Percentiles rank a stretch among this genome's conserved stretches.
Conservation (phyloP, 1,139 yeast genomes). For the Spathaspora sp. region DNA sequence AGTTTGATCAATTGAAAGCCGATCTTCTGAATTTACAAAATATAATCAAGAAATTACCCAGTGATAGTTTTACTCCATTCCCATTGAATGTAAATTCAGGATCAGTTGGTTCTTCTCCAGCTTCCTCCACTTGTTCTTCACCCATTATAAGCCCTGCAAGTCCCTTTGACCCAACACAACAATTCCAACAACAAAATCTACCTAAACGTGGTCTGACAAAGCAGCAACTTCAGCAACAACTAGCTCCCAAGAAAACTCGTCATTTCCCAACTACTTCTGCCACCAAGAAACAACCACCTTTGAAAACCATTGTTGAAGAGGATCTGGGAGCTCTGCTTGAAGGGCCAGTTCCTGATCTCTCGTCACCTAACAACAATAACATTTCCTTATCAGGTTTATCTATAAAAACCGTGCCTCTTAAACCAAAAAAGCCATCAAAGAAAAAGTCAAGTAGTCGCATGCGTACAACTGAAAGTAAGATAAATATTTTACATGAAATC, state of each 20-base stretch:
- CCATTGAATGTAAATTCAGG: conserved; percentile 11
- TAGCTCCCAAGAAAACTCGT: conserved; percentile 7
- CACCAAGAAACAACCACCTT: conserved; percentile 6
- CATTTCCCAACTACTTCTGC: conserved; percentile 4
- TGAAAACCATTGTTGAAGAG: conserved; percentile 13
- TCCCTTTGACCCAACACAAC: neutral
- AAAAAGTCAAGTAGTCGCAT: neutral
- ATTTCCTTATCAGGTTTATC: neutral
- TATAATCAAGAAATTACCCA: conserved; percentile 3
- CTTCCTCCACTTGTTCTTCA: neutral
- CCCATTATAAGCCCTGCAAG: neutral
- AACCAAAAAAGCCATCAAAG: conserved; percentile 4
- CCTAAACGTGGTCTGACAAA: neutral
- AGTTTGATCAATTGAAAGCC: conserved; percentile 13
- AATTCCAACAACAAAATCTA: neutral
- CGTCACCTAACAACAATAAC: neutral
- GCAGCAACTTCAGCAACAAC: conserved; percentile 8
- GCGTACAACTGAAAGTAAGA: neutral
- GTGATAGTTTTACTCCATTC: conserved; percentile 12
- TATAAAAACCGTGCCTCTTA: neutral
- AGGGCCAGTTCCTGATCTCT: conserved; percentile 1
- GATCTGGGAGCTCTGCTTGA: conserved; percentile 5
- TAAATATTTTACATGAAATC: conserved; percentile 8
- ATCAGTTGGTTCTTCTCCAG: conserved; percentile 5
- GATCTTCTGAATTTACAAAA: conserved; percentile 11